Percentiles rank a stretch among this genome's conserved stretches.
These are phyloP conservation scores for Pythium monospermum DNA, from an alignment of 352 stramenopile genomes.

Conservation along the genomic window DNA sequence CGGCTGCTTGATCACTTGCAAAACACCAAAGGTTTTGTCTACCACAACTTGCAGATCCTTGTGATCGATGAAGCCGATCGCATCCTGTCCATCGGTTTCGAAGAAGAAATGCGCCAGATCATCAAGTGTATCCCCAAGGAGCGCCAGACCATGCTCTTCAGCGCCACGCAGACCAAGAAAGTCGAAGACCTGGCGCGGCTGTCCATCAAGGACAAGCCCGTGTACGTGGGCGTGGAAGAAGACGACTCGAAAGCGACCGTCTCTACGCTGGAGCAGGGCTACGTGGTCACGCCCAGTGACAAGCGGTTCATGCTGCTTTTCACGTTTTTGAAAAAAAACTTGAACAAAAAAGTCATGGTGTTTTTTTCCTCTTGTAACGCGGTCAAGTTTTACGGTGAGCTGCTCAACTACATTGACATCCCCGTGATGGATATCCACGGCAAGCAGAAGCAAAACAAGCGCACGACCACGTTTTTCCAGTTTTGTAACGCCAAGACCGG, in stretches of 20 bases:
- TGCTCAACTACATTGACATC: constrained; percentile 99
- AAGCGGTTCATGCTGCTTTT: constrained; percentile 99
- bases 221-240: constrained; percentile 96
- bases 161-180: constrained; percentile 97
- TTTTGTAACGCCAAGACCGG: constrained; percentile 97
- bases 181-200: constrained; percentile 94
- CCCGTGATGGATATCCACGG: constrained; percentile 98
- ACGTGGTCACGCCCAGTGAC: constrained; percentile 96
- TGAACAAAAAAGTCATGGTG: constrained; percentile 99
- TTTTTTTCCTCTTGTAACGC: constrained; percentile 91
- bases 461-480: constrained; percentile 99
- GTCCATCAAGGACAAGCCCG: constrained; percentile 93
- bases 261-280: constrained; percentile 95
- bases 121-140: constrained; percentile 97
- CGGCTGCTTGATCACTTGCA: constrained; percentile 97
- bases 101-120: constrained; percentile 98
- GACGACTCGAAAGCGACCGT: constrained; percentile 91
- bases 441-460: constrained; percentile 98
- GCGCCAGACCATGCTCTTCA: constrained; percentile 99
- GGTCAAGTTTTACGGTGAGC: constrained; percentile 98
- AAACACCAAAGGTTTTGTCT: constrained; percentile 98
- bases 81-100: constrained; percentile 98
- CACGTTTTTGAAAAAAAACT: constrained; percentile 99
- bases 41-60: constrained; percentile 94
- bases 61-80: constrained; percentile 99